Evolutionary conservation across 2,329 filamentous ascomycete species (phyloP), one percentile per base, ranked within the genome.

Genomic region (Exophiala sp.): DNA sequence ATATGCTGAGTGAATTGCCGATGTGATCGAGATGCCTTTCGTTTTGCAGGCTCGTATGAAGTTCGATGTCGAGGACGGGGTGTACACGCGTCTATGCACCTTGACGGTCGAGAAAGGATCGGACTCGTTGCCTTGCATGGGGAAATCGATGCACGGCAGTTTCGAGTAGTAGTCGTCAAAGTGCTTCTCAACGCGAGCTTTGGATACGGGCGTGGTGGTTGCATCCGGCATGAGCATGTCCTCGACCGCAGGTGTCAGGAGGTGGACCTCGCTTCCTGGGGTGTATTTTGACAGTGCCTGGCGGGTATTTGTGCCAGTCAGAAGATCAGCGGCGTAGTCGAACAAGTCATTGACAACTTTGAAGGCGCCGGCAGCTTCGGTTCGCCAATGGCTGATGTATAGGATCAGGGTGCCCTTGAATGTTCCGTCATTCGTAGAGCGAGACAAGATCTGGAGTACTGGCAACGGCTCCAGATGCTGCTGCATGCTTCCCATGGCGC

Each of bases 351-450:
- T 42, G 20, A 58, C 12, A 5, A 55, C 46, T 34, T 54, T 50
- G 42, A 48, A 55, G 11, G 47, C 52, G 12, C 55, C 55, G 9
- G 55, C 24, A 34, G 55, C 55, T 32, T 58, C 52, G 21, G 51
- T 58, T 11, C 52, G 47, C 55, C 55, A 58, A 24, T 58, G 55
- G 40, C 51, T 54, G 34, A 58, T 51, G 34, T 47, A 51, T 3
- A 58, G 33, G 18, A 58, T 46, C 3, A 55, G 5, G 4, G 43
- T 42, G 8, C 46, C 55, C 12, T 47, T 42, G 52, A 54, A 51
- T 6, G 12, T 48, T 10, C 20, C 38, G 24, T 20, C 41, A 16
- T 18, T 20, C 10, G 33, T 24, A 11, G 20, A n/a, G 12, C 41
- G 20, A 29, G 52, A 42, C 14, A 55, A 14, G 8, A 58, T 3